Conservation (phyloP, 495 filamentous ascomycete species). For the Daldinia grandis region DNA sequence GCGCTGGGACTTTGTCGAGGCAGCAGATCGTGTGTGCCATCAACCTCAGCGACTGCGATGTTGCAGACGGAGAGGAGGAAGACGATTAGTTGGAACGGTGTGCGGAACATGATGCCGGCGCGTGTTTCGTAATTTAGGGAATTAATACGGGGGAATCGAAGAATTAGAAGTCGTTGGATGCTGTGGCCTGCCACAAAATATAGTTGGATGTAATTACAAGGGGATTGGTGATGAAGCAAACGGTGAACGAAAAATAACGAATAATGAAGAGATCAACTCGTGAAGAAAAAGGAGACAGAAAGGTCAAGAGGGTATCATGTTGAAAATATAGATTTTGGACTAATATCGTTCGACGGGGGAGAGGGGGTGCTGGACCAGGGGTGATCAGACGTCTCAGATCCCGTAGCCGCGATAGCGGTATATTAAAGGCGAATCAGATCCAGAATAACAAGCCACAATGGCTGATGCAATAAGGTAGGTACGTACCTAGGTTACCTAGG, state of each 20-base stretch:
- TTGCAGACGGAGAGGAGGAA: conserved; percentile 33
- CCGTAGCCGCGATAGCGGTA: conserved; percentile 9
- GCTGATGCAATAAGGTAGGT: background rate
- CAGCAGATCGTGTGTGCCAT: conserved; percentile 2
- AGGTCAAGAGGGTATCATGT: conserved; percentile 7
- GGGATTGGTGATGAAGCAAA: conserved; percentile 21
- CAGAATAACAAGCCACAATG: background rate
- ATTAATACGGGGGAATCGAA: background rate
- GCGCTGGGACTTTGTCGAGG: conserved; percentile 34
- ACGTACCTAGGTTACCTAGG: too few relatives aligned
- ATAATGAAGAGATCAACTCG: conserved; percentile 31
- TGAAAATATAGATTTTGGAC: conserved; percentile 18
- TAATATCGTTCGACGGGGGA: conserved; percentile 15
- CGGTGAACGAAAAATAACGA: conserved; percentile 5
- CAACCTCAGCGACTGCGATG: conserved; percentile 25
- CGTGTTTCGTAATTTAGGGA: conserved; percentile 11
- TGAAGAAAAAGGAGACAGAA: conserved; percentile 7
- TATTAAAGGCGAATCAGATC: conserved; percentile 3
- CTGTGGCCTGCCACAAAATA: conserved; percentile 35
- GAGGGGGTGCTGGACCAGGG: conserved; percentile 13
- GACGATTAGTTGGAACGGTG: conserved; percentile 32
- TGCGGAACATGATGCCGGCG: conserved; percentile 21
- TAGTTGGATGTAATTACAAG: conserved; percentile 7
- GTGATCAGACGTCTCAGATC: conserved; percentile 33
- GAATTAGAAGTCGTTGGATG: conserved; percentile 18